phyloP scores from a whole-genome alignment of 805 yeast species.

The Teunomyces atbi region DNA sequence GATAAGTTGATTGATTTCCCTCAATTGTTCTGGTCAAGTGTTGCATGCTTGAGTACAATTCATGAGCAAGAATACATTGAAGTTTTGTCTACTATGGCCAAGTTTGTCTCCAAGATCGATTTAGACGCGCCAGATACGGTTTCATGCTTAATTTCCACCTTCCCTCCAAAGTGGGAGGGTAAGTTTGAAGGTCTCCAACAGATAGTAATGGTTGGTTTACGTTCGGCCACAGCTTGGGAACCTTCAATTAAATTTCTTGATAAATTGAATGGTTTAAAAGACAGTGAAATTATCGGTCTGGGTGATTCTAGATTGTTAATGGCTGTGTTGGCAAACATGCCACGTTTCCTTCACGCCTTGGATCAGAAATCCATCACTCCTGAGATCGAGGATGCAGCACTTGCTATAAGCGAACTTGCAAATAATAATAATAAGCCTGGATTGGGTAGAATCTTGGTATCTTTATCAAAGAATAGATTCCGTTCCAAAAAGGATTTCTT shows the following conservation, averaged over 20 bases:
- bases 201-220: constrained; percentile 73
- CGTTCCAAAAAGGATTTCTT: constrained; percentile 89
- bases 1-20: constrained; percentile 83
- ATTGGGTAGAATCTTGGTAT: constrained; percentile 68
- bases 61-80: constrained; percentile 94
- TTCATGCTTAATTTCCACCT: constrained; percentile 75
- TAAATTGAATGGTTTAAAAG: constrained; percentile 61
- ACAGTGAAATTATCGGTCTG: constrained; percentile 75
- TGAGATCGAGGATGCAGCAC: constrained; percentile 47
- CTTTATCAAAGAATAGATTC: constrained; percentile 75
- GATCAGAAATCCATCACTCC: constrained; percentile 48
- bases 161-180: constrained; percentile 96
- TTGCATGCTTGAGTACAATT: constrained; percentile 84
- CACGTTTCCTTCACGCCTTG: constrained; percentile 80
- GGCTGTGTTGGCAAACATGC: constrained; percentile 75
- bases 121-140: constrained; percentile 83
- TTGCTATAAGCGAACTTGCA: constrained; percentile 56
- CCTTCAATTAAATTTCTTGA: constrained; percentile 73
- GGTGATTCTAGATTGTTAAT: constrained; percentile 66
- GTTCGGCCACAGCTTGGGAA: constrained; percentile 79
- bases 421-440: constrained; percentile 53
- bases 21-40: constrained; percentile 92
- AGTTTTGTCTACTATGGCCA: constrained; percentile 74
- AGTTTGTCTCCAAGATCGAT: constrained; percentile 83
- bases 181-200: constrained; percentile 85